Conservation (phyloP, 2,329 filamentous ascomycete species). For the Ophiostoma montium region DNA sequence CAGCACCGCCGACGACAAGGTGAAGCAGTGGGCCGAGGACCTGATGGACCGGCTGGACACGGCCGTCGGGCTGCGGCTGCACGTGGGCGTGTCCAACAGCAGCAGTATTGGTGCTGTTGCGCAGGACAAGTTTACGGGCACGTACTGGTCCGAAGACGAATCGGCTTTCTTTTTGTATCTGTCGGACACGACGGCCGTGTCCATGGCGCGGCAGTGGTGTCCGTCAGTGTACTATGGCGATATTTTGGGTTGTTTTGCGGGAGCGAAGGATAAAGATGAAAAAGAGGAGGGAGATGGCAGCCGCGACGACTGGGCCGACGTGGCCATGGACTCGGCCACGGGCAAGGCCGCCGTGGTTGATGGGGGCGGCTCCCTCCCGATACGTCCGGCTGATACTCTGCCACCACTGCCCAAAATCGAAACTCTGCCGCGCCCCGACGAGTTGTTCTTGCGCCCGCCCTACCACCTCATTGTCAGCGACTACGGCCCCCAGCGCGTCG, state of each 20-base stretch:
- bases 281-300: slow-evolving; percentile 3
- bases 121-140: slow-evolving; percentile 15
- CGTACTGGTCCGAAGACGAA: background rate
- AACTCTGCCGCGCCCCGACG: slow-evolving; percentile 32
- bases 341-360: slow-evolving; percentile 23
- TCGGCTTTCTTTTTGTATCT: background rate
- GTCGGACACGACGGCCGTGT: background rate
- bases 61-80: slow-evolving; percentile 19
- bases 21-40: slow-evolving; percentile 27
- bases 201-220: too few relatives aligned
- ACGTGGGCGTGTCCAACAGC: slow-evolving; percentile 20
- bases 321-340: slow-evolving; percentile 21
- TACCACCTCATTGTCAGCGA: slow-evolving; percentile 31
- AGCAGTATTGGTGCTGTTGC: too few relatives aligned
- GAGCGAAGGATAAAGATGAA: background rate
- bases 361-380: background rate
- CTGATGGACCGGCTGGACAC: slow-evolving; percentile 24
- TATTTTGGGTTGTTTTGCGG: background rate
- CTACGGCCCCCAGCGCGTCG: slow-evolving; percentile 19
- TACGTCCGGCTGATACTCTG: background rate
- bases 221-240: background rate
- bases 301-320: slow-evolving; percentile 31
- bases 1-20: slow-evolving; percentile 19
- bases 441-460: slow-evolving; percentile 32
- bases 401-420: slow-evolving; percentile 10